Base-by-base conservation (phyloP, 495 filamentous ascomycete genomes). In the Talaromyces adpressus region DNA sequence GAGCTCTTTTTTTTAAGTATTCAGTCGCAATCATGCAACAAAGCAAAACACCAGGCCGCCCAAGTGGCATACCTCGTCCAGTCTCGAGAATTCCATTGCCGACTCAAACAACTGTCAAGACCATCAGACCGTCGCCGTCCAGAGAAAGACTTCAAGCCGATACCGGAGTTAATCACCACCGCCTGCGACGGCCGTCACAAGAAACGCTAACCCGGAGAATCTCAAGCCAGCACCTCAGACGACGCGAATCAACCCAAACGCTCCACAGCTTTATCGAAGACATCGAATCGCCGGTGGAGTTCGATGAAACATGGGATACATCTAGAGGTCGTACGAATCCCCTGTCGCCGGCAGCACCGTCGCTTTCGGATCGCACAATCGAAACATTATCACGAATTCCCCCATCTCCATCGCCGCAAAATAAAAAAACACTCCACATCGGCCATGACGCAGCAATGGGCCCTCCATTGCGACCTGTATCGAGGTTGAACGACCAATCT, bases 361-460 rank as follows among this genome's bases (percentile, higher is more conserved):
- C 88, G 1, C 72, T 91, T 23, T 87, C 86, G 14, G 88, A 91
- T 57, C 76, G 88, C 47, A 89, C 88, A 11, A 84, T 89, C 36
- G 87, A 89, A 64, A 89, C 85, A 0, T 72, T 91, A 12, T 78
- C 87, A 30, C 78, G 81, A 54, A 79, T 90, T 22, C 84, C 88
- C 3, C 79, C 86, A 2, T 89, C 88, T 18, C 88, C 88, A 7
- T 82, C 79, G 2, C 74, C 82, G n/a, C 69, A 71, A 9, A 75
- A 80, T 63, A 74, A 85, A 62, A 75, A 76, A 62, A 87, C 86
- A 9, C 85, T 80, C 67, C 88, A 90, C 72, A 89, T 85, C 71
- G 78, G 76, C 18, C 27, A 56, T 61, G 71, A 78, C 12, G 76
- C 84, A 57, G 85, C 81, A 64, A 82, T 83, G 70, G 77, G 80